These are phyloP conservation scores for Lentinula sp. DNA, from an alignment of 768 basidiomycete genomes.

Conservation along the genomic window DNA sequence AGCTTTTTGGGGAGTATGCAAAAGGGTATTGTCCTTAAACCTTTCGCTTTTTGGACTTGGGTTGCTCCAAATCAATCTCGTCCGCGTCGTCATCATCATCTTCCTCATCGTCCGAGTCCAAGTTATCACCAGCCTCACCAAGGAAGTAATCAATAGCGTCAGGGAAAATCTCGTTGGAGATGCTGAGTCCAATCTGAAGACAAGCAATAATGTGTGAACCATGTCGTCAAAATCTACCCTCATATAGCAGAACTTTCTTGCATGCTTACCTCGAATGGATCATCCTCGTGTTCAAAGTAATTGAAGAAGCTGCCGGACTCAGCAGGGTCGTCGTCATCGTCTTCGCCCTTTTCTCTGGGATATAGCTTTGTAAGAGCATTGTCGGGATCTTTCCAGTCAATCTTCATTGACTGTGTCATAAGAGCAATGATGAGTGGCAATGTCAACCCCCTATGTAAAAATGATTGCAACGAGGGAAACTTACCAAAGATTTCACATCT, in stretches of 20 bases:
- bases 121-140: slow-evolving; percentile 54
- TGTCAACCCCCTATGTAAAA: neutral
- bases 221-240: neutral
- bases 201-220: neutral
- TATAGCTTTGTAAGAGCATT: slow-evolving; percentile 77
- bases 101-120: slow-evolving; percentile 61
- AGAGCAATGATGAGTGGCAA: neutral
- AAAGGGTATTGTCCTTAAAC: slow-evolving; percentile 22
- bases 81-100: slow-evolving; percentile 69
- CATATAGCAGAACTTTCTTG: neutral
- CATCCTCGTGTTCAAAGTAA: slow-evolving; percentile 65
- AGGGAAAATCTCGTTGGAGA: slow-evolving; percentile 75
- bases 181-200: slow-evolving; percentile 58
- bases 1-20: neutral
- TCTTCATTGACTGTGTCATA: slow-evolving; percentile 47
- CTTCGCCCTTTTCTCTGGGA: slow-evolving; percentile 56
- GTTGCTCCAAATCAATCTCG: slow-evolving; percentile 87
- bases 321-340: slow-evolving; percentile 53
- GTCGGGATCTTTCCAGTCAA: slow-evolving; percentile 76
- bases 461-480: neutral
- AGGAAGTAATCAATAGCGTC: slow-evolving; percentile 81
- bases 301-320: slow-evolving; percentile 87
- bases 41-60: slow-evolving; percentile 68
- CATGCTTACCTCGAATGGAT: slow-evolving; percentile 60
- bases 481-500: slow-evolving; percentile 62